Percentiles rank a stretch among this genome's conserved stretches.
These are phyloP conservation scores for Camelina hispida DNA, from an alignment of 345 rosid species.

Conservation along the genomic window DNA sequence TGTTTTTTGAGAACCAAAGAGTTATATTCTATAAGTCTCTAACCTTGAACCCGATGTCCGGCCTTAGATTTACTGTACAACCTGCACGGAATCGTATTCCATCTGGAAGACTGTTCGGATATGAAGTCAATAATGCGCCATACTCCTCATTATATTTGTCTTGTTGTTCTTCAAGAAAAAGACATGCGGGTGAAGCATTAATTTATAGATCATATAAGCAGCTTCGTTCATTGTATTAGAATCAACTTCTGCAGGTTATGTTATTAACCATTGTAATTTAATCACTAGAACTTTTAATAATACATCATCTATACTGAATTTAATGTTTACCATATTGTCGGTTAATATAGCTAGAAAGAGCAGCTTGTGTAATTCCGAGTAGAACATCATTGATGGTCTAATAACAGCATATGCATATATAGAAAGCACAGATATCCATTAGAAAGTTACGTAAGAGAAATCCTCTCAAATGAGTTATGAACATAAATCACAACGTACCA, in stretches of 20 bases:
- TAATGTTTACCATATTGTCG: neutral
- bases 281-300: too few species aligned
- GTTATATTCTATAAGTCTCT: neutral
- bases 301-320: neutral
- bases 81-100: conserved; percentile 51
- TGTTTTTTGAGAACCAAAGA: neutral
- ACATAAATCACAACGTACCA: too few species aligned
- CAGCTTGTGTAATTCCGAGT: conserved; percentile 68
- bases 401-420: neutral
- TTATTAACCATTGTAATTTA: too few species aligned
- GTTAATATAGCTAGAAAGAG: conserved; percentile 59
- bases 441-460: too few species aligned
- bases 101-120: conserved; percentile 35
- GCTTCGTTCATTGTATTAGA: too few species aligned
- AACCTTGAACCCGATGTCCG: conserved; percentile 59
- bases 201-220: too few species aligned
- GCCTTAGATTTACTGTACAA: conserved; percentile 59
- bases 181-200: too few species aligned
- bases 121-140: conserved; percentile 12
- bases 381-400: conserved; percentile 83
- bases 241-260: too few species aligned
- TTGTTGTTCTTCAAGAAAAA: neutral
- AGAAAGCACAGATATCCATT: conserved; percentile 4
- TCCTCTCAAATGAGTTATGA: too few species aligned
- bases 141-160: conserved; percentile 7